Evolutionary conservation across 257 asterid species (phyloP), one percentile per base, ranked within the genome.

Genomic region (Ballota nigra): DNA sequence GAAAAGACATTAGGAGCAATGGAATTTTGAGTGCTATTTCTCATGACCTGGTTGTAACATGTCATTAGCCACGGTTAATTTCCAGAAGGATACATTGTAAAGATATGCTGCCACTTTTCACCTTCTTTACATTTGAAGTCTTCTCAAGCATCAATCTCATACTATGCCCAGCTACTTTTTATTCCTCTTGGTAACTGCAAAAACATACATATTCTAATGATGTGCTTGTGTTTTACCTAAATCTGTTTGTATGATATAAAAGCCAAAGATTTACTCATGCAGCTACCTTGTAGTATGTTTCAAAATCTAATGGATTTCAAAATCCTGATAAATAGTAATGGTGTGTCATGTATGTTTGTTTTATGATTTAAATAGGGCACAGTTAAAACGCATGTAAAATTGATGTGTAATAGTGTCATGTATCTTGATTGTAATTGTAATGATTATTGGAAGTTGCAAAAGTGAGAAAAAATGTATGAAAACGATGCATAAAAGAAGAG

Each of bases 11-110:
- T n/a, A n/a, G n/a, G n/a, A n/a, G n/a, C n/a, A n/a, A n/a, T n/a
- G n/a, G n/a, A n/a, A n/a, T n/a, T 64, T 43, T 51, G 16, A 43
- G 38, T 29, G 55, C 62, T 24, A n/a, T 68, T 70, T 43, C 34
- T 23, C 34, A 18, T 72, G 57, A 34, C 71, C 47, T 74, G 66
- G 23, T 31, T 64, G n/a, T n/a, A n/a, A 81, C 86, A 86, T 84
- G 96, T 98, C 99, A 56, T 69, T 89, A 78, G 81, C 87, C 71
- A 86, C 96, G 3, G 88, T n/a, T n/a, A n/a, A n/a, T 95, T 83
- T 95, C 99, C 63, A 73, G 76, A 82, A 89, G 77, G 79, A 80
- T 95, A 68, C 84, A 83, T 70, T 89, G 97, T 77, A 81, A 85
- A 80, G 93, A 86, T 74, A 70, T 89, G 74, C 51, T 92, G 81